Evolutionary conservation across 352 stramenopile species (phyloP).

Genomic region (Phytophthora podocarpi): DNA sequence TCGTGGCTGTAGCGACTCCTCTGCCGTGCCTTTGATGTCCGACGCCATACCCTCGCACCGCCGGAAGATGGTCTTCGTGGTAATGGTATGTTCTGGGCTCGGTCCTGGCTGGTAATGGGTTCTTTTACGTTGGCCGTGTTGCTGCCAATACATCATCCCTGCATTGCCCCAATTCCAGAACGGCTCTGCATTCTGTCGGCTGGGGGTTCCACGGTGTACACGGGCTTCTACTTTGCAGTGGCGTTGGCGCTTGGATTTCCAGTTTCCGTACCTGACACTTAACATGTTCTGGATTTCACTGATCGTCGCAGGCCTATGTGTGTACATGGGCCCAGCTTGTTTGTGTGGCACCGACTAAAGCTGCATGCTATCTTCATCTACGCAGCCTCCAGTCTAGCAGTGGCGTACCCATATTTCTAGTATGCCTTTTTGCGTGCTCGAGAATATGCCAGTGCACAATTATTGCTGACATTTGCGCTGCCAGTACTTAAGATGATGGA

Average conservation of each 20-base stretch:
- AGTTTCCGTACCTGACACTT: constrained; percentile 25
- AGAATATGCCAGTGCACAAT: constrained; percentile 10
- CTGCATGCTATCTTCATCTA: constrained; percentile 20
- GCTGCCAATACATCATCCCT: constrained; percentile 13
- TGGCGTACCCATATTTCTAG: constrained; percentile 30
- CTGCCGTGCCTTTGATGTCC: constrained; percentile 16
- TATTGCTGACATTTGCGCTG: constrained; percentile 26
- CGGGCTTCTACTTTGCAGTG: constrained; percentile 15
- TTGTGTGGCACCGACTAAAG: constrained; percentile 9
- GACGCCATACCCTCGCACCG: constrained; percentile 19
- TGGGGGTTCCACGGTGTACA: constrained; percentile 7
- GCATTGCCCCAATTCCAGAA: constrained; percentile 13
- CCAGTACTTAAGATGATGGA: constrained; percentile 28
- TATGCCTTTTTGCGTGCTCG: constrained; percentile 21
- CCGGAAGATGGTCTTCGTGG: constrained; percentile 10
- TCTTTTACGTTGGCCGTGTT: constrained; percentile 17
- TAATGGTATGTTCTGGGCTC: constrained; percentile 21
- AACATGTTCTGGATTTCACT: constrained; percentile 25
- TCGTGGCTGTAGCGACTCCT: constrained; percentile 4
- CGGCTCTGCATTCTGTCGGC: constrained; percentile 9
- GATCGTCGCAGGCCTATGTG: constrained; percentile 11
- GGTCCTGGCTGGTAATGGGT: constrained; percentile 17
- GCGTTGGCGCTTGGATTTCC: constrained; percentile 20
- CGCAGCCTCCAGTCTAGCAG: constrained; percentile 15
- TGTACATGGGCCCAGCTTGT: constrained; percentile 14